Evolutionary conservation across 768 basidiomycete species (phyloP).

Genomic region (Pholiota conissans): DNA sequence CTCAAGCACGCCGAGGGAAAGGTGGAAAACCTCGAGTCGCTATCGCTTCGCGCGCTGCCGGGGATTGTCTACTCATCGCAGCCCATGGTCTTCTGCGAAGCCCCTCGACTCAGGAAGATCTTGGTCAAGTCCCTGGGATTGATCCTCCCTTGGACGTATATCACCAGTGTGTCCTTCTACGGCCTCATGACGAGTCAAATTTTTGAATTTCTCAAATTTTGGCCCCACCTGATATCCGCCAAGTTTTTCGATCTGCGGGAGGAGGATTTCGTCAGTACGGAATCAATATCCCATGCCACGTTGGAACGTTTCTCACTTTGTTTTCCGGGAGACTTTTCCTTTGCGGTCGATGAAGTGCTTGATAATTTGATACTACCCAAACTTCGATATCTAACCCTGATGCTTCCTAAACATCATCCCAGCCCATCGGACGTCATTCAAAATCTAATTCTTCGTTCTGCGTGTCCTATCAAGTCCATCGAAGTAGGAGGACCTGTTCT

Average conservation of each 20-base stretch:
- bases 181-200: background rate
- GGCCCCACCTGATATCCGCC: background rate
- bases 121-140: background rate
- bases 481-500: background rate
- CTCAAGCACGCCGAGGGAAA: background rate
- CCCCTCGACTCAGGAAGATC: background rate
- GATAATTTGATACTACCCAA: background rate
- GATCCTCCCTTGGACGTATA: background rate
- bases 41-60: background rate
- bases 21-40: slow-evolving; percentile 1
- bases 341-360: background rate
- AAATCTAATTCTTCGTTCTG: background rate
- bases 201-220: background rate
- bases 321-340: background rate
- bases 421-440: background rate
- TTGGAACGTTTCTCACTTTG: background rate
- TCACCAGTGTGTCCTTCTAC: background rate
- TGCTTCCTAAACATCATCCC: background rate
- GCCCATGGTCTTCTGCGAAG: background rate
- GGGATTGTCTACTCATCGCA: background rate
- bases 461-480: background rate
- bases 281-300: background rate
- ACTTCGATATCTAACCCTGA: background rate
- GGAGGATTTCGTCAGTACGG: no score
- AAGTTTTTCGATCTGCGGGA: background rate